phyloP scores from a whole-genome alignment of 2,329 filamentous ascomycete species.

The Cadophora luteo-olivacea region DNA sequence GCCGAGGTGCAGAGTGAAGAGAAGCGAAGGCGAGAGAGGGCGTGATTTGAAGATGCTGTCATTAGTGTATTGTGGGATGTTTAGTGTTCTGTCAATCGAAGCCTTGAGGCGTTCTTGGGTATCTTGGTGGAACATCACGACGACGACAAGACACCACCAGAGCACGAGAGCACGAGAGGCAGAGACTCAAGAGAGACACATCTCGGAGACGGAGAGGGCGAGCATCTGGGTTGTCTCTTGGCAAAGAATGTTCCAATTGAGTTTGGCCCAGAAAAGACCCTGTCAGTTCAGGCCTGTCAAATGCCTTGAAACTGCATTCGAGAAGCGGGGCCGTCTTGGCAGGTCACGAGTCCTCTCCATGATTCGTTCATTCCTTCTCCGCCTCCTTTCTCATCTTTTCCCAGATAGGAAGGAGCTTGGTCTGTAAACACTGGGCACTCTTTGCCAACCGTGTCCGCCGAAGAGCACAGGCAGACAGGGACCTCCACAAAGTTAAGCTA shows the following conservation, averaged over 20 bases:
- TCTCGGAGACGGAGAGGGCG: neutral
- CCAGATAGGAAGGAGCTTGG: conserved; percentile 6
- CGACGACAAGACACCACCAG: neutral
- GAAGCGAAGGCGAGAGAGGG: neutral
- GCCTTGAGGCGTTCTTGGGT: neutral
- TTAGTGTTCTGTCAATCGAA: neutral
- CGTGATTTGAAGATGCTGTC: neutral
- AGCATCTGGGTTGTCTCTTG: neutral
- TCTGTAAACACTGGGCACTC: conserved; percentile 6
- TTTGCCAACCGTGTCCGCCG: neutral
- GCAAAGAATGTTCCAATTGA: conserved; percentile 3
- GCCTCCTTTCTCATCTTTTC: neutral
- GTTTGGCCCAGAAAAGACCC: neutral
- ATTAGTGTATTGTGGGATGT: neutral
- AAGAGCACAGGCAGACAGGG: too few relatives aligned
- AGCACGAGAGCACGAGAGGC: neutral
- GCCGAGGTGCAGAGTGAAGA: neutral
- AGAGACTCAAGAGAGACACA: neutral
- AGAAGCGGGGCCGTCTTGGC: conserved; percentile 13
- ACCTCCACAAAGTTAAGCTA: too few relatives aligned
- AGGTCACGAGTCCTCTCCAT: neutral
- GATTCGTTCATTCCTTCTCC: neutral
- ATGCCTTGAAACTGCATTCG: neutral
- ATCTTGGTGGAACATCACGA: neutral
- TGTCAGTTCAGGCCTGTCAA: neutral